Evolutionary conservation across 495 filamentous ascomycete species (phyloP).

Genomic region (Tuber magnatum): DNA sequence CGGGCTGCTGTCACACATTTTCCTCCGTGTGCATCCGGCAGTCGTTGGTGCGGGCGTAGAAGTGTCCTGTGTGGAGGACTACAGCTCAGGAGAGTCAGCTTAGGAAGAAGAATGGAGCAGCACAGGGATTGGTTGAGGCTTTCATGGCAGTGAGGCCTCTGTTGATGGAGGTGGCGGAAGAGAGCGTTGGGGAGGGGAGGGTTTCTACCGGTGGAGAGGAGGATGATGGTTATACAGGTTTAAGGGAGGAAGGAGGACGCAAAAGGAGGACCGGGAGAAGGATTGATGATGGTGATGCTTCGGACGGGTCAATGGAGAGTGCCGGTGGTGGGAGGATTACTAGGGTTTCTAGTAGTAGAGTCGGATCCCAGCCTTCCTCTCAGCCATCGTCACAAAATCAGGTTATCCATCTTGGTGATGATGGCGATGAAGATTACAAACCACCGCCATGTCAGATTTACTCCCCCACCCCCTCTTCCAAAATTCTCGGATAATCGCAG

Average conservation of each 20-base stretch:
- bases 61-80: constrained; percentile 75
- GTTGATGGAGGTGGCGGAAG: constrained; percentile 56
- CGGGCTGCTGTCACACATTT: constrained; percentile 90
- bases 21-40: constrained; percentile 91
- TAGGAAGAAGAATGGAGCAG: constrained; percentile 69
- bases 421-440: constrained; percentile 27
- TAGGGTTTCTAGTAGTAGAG: background rate
- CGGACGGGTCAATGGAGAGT: background rate
- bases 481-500: constrained; percentile 1
- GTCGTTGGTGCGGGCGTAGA: constrained; percentile 68
- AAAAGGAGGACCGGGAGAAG: constrained; percentile 6
- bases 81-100: constrained; percentile 74
- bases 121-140: constrained; percentile 75
- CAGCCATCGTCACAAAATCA: constrained; percentile 24
- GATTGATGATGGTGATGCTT: background rate
- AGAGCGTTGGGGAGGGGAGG: constrained; percentile 6
- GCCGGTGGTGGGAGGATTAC: constrained; percentile 7
- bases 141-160: constrained; percentile 60
- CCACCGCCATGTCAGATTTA: constrained; percentile 17
- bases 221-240: constrained; percentile 29
- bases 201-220: constrained; percentile 46
- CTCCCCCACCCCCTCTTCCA: background rate
- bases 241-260: constrained; percentile 16
- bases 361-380: background rate
- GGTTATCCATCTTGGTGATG: constrained; percentile 44